Percentiles rank a stretch among this genome's conserved stretches.
These are phyloP conservation scores for Colletotrichum magnum DNA, from an alignment of 2,329 filamentous ascomycete genomes.

Conservation along the genomic window DNA sequence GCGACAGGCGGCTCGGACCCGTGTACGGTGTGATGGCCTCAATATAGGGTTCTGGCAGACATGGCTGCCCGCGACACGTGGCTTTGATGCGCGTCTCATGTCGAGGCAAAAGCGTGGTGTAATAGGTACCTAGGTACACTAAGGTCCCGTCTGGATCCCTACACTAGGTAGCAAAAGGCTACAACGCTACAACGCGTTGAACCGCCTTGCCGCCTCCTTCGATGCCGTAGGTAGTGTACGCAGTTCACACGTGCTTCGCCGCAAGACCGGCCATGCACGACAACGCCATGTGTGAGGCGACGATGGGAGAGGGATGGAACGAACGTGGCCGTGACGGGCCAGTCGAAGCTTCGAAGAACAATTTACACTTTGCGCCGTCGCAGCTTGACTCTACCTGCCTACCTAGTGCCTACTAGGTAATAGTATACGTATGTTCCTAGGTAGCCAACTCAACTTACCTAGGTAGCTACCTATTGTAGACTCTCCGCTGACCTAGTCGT, in stretches of 20 bases:
- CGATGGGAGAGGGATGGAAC: conserved; percentile 11
- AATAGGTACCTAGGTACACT: too few species aligned
- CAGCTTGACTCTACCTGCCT: neutral
- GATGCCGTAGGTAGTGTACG: too few species aligned
- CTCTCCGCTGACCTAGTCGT: too few species aligned
- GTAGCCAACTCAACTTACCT: too few species aligned
- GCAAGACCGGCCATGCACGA: neutral
- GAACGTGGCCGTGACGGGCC: conserved; percentile 18
- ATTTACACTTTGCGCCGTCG: conserved; percentile 35
- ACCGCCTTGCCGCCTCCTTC: too few species aligned
- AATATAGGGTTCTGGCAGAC: conserved; percentile 29
- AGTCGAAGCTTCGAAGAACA: conserved; percentile 27
- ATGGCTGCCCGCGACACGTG: conserved; percentile 32
- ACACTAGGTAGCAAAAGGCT: conserved; percentile 2
- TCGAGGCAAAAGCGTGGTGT: conserved; percentile 22
- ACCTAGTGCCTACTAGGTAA: too few species aligned
- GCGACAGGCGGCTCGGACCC: conserved; percentile 31
- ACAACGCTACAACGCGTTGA: neutral
- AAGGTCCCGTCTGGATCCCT: conserved; percentile 16
- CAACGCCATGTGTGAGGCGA: conserved; percentile 6
- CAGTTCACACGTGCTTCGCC: neutral
- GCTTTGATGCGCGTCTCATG: conserved; percentile 33
- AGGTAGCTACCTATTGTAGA: too few species aligned
- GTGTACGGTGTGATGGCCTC: conserved; percentile 30
- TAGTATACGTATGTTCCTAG: too few species aligned